Evolutionary conservation across 164 flowering plant genomes (phyloP), one percentile per base, ranked within the genome.

Genomic region (Malania oleifera): DNA sequence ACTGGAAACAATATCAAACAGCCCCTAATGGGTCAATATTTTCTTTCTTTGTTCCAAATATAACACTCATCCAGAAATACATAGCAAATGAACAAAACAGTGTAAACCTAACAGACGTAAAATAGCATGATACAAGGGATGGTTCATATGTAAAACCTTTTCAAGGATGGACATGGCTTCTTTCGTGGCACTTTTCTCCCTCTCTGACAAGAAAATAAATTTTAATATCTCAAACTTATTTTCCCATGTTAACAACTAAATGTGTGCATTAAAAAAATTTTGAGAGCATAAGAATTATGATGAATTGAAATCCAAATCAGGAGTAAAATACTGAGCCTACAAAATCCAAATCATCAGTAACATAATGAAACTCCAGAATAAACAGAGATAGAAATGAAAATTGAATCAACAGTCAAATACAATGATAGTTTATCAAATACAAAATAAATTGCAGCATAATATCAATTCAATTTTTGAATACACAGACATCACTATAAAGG

Each of bases 141-240:
- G 38, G 55, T 7, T 15, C 46, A 49, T 18, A 52, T 25, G 26
- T 12, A 35, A 57, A 20, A 87, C 96, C 90, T 86, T 82, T 54
- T 72, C 56, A 59, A 88, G 82, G 59, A 91, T 79, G 51, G 85
- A 74, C 31, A 91, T 82, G 64, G 84, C 95, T 76, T 91, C 98
- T 80, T 88, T 91, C 14, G 98, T 86, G 38, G 96, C 98, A 66
- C 98, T 88, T 64, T 91, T 91, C 80, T 91, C 98, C 75, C 98
- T 75, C 78, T 84, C 97, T 87, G 81, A 4, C 15, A 64, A 57
- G 9, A 61, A 66, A 44, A 61, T 10, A 46, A 48, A 63, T 1
- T 6, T n/a, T 13, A 59, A 12, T 49, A n/a, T 40, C 23, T 52
- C 48, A 54, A 35, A 22, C 27, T 29, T 35, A 57, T 9, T 7